Base-by-base conservation (phyloP, 257 asterid species). In the Solanum chaucha region DNA sequence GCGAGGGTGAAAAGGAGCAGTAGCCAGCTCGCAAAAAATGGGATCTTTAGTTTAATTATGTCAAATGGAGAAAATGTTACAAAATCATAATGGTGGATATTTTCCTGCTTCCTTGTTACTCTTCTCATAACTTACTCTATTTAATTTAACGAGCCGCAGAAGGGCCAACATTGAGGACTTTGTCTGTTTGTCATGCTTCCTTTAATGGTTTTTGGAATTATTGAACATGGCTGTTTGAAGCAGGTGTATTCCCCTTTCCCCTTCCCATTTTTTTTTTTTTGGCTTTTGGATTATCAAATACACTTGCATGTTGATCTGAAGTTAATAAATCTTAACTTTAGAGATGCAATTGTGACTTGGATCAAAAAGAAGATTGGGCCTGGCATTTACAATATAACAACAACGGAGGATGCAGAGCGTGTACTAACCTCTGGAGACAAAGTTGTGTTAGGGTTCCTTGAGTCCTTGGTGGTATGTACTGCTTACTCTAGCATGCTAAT, bases 311-410 rank as follows among this genome's bases (percentile, higher is more conserved):
- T 32, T 48, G 28, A 32, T 64, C 61, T 55, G 17, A 59, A 48
- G 12, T 8, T 22, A 12, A 85, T 68, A 15, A 68, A 13, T 13
- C 86, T 89, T 1, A 88, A 28, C 81, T 93, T 87, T 92, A 96
- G 99, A 89, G 98, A 93, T 87, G 95, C 95, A 36, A 95, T 96
- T 74, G 95, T 96, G 70, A 89, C 94, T 89, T 96, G 99, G 99
- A 88, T 96, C 92, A 95, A 89, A 90, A 96, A 94, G 93, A 96
- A 94, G 96, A 92, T 86, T 4, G 98, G 98, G 30, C 98, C 98
- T 17, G 95, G 93, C 65, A 86, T 95, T 65, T 86, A 85, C 38
- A 94, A 94, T 78, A 85, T 95, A 85, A 94, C 97, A 30, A 90
- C 94, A 5, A 85, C 89, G 1, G 96, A 96, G 87, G 98, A 93